Base-by-base conservation (phyloP, 805 yeast species). In the Candida sphagnicola region DNA sequence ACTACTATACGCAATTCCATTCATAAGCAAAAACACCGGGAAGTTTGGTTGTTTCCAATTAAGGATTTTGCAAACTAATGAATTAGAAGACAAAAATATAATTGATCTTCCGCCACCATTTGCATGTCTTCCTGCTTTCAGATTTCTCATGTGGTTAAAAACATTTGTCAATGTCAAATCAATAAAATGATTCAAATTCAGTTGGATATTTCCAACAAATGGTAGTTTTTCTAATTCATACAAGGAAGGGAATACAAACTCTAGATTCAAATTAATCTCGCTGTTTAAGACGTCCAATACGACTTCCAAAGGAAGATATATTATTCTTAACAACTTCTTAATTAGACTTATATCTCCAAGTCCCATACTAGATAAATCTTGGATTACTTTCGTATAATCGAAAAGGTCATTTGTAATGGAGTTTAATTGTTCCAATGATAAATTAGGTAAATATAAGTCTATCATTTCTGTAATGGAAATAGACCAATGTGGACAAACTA, bases 11-110 rank as follows among this genome's bases (percentile, higher is more conserved):
- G 71, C 64, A 8, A 81, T 65, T n/a, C 88, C 86, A 49, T 79
- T 81, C 75, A 90, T 77, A 40, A 82, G 78, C 62, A 86, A 85
- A 47, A 93, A 80, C 0, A 93, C 98, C 0, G 99, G 97, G 62
- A 84, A 93, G 58, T 91, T 91, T 11, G 99, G 98, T 62, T 93
- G 99, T 61, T 93, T 93, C 99, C 99, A 93, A 62, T 93, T 93
- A 50, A 93, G 65, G 33, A 88, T 85, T 8, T 95, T 87, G 62
- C 98, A 93, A n/a, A 89, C 87, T 33, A 80, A 77, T 24, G 96
- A 85, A 59, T 89, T 88, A 40, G 85, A 77, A 1, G 96, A 87
- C 10, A 95, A 78, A 60, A 93, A 86, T 8, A 91, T 80, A 31
- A 93, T 65, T 1, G 95, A 80, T 42, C 95, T 69, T 44, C 59